Evolutionary conservation across 1,284 basidiomycete genomes (phyloP), one percentile per base, ranked within the genome.

Genomic region (Rugosomyces carneus): DNA sequence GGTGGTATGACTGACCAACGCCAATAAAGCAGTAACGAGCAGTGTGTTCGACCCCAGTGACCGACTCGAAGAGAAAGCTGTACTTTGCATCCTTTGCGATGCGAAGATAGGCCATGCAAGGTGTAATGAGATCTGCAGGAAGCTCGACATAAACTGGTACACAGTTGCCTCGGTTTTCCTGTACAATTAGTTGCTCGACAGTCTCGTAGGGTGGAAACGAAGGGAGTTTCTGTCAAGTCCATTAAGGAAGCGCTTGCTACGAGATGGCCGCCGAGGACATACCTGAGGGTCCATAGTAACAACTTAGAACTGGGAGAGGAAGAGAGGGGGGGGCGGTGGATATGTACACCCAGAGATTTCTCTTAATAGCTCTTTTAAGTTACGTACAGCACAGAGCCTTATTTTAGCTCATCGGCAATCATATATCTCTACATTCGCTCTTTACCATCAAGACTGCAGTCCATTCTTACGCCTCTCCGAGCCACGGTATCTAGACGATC

Each of bases 21-120:
- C 96, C 96, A 49, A 99, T 87, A 69, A 98, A 99, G 60, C 89
- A 93, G 67, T 96, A 99, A 48, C 96, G 78, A 31, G 89, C 93
- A 44, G 96, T 72, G 63, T 82, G 92, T 70, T 97, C 92, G 40
- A 94, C 95, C 21, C 81, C 88, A 18, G 91, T 76, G 37, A 99
- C 89, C 44, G 90, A 93, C 66, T 98, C 93, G 32, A 98, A 75
- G 36, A 98, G 68, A 64, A 96, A 98, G 62, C 89, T 93, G 69
- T 95, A 88, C 61, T 87, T 87, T 3, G 92, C 90, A 54, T 93
- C 91, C 60, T 94, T 83, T 5, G 94, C 85, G 51, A 99, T 80
- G 48, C 93, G 85, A 42, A 99, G 80, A 66, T 98, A 99, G 11
- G 96, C 94, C 65, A 93, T 90, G 59, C 95, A 95, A 63, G 96